A percentile compares a stretch with the other conserved stretches of the same genome.
These are phyloP conservation scores for Trametes gibbosa DNA, from an alignment of 768 basidiomycete genomes.

Conservation along the genomic window DNA sequence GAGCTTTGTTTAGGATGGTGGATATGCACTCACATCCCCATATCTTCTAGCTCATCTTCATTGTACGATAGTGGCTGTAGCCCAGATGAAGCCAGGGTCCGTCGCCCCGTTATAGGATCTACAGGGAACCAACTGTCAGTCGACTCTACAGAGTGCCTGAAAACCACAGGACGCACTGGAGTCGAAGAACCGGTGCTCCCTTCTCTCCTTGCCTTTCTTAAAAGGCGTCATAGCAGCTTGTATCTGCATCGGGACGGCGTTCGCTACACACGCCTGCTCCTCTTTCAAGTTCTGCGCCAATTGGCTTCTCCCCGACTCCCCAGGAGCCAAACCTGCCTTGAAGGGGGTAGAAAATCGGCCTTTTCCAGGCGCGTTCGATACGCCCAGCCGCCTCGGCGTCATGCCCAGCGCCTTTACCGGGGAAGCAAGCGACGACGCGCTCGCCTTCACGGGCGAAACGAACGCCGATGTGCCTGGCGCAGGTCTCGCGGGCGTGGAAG, in stretches of 20 bases:
- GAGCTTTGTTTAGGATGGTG: too few species aligned
- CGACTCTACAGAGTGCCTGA: background rate
- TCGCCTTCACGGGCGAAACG: slow-evolving; percentile 14
- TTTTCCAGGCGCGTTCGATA: slow-evolving; percentile 9
- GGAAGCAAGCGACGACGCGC: background rate
- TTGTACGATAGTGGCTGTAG: slow-evolving; percentile 23
- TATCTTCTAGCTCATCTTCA: slow-evolving; percentile 19
- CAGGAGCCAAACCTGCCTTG: slow-evolving; percentile 30
- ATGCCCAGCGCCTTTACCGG: slow-evolving; percentile 27
- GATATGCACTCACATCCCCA: slow-evolving; percentile 24
- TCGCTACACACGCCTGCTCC: background rate
- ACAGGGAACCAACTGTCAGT: background rate
- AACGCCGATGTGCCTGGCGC: background rate
- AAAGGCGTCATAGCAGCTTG: background rate
- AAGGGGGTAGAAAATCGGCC: slow-evolving; percentile 31
- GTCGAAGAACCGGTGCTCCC: slow-evolving; percentile 19
- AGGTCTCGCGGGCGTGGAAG: background rate
- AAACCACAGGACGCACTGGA: slow-evolving; percentile 14
- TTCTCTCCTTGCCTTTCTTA: slow-evolving; percentile 22
- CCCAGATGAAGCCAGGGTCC: slow-evolving; percentile 21
- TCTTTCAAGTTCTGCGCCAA: slow-evolving; percentile 13
- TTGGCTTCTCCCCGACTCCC: slow-evolving; percentile 25
- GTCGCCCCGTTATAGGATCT: slow-evolving; percentile 17
- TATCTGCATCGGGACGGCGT: background rate
- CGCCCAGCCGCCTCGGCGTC: slow-evolving; percentile 23